Percentiles rank a stretch among this genome's conserved stretches.
Evolutionary conservation across 169 alveolate species (phyloP).

Genomic region (Eimeria sp.): DNA sequence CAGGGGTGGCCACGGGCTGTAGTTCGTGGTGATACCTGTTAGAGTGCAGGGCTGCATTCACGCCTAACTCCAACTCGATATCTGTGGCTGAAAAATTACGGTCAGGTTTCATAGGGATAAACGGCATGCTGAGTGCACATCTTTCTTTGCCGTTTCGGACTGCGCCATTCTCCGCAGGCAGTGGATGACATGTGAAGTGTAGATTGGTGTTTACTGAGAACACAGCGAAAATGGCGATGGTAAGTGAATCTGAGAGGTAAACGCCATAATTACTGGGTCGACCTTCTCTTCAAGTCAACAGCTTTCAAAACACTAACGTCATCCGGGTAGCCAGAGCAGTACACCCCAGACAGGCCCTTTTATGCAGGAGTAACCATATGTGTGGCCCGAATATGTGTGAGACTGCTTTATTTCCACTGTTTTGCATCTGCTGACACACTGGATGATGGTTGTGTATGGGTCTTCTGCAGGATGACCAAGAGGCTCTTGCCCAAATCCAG

Average conservation of each 20-base stretch:
- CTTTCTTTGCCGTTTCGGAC: neutral
- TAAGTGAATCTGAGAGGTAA: neutral
- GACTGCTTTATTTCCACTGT: neutral
- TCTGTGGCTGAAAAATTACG: neutral
- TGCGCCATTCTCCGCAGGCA: slow-evolving; percentile 23
- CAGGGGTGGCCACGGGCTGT: neutral
- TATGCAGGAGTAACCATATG: neutral
- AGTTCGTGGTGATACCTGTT: neutral
- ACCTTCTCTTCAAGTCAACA: neutral
- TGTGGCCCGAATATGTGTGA: neutral
- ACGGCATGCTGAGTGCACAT: neutral
- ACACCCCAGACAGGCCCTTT: neutral
- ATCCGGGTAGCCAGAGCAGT: neutral
- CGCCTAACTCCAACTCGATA: neutral
- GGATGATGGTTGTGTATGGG: neutral
- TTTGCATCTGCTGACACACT: neutral
- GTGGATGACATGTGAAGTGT: slow-evolving; percentile 62
- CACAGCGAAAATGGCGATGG: slow-evolving; percentile 73
- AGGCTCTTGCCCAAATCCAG: slow-evolving; percentile 96
- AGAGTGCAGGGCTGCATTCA: neutral
- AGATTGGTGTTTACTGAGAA: neutral
- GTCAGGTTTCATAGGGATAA: neutral
- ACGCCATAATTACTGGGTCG: too few relatives aligned
- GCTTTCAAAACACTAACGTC: too few relatives aligned
- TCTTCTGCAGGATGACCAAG: slow-evolving; percentile 92